Conservation (phyloP, 305 asterid species). For the Fraxinus xanthoxyloides region DNA sequence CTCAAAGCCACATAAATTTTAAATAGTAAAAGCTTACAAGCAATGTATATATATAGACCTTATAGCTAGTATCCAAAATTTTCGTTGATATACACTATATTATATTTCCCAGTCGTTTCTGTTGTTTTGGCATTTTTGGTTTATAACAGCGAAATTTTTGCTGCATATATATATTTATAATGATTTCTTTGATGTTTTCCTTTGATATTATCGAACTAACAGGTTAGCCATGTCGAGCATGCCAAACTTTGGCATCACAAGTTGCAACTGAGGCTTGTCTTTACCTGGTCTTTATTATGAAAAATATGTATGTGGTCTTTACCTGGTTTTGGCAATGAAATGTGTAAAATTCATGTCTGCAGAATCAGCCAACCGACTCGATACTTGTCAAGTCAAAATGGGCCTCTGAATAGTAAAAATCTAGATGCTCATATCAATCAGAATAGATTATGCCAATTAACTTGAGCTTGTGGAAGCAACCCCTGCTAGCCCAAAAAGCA, state of each 20-base stretch:
- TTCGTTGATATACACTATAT: neutral
- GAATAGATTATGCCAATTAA: neutral
- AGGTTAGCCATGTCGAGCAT: neutral
- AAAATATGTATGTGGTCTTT: neutral
- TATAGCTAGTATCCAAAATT: neutral
- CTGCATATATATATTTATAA: neutral
- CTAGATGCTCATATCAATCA: neutral
- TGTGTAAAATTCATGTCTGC: neutral
- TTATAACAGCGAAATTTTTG: neutral
- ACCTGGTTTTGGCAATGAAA: neutral
- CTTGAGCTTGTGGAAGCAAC: neutral
- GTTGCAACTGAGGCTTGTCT: neutral
- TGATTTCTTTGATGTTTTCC: neutral
- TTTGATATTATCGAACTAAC: neutral
- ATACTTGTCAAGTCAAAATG: neutral
- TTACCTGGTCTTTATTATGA: neutral
- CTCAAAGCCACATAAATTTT: neutral
- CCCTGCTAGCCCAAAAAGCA: neutral
- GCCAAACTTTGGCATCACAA: neutral
- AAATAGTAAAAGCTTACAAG: neutral
- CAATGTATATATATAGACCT: neutral
- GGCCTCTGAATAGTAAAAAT: neutral
- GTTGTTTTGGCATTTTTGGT: neutral
- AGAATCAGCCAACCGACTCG: neutral
- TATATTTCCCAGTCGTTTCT: neutral